phyloP scores from a whole-genome alignment of 108 stramenopile species.

The Skeletonema marinoi region DNA sequence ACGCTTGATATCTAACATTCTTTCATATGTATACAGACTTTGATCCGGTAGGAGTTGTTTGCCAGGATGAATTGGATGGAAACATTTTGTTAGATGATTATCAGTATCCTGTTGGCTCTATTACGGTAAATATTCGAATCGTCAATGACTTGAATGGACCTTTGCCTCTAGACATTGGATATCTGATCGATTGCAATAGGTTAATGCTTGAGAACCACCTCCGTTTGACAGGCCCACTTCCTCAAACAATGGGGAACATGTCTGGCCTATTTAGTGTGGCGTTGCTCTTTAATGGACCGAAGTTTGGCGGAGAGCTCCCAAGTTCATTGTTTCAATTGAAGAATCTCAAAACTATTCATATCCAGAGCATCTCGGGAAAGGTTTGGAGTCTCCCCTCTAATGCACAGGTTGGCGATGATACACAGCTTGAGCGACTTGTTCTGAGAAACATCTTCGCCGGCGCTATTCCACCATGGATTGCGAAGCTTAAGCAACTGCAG shows the following conservation, averaged over 20 bases:
- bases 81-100: too few species aligned
- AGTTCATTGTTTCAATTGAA: background rate
- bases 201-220: background rate
- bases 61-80: background rate
- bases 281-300: background rate
- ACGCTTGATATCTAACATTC: too few species aligned
- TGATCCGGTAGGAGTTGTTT: background rate
- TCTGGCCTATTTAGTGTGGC: background rate
- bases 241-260: background rate
- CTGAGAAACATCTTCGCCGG: background rate
- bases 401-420: background rate
- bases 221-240: background rate
- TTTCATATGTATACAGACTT: background rate
- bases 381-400: background rate
- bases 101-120: too few species aligned
- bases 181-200: background rate
- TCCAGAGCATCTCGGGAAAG: background rate
- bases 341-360: background rate
- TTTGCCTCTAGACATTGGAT: slow-evolving; percentile 41
- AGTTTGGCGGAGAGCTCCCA: background rate
- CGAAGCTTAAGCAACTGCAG: background rate
- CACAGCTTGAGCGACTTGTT: background rate
- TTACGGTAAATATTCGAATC: too few species aligned
- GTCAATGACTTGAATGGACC: slow-evolving; percentile 39
- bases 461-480: background rate